Percentiles rank a stretch among this genome's conserved stretches.
These are phyloP conservation scores for Fulvia fulva DNA, from an alignment of 2,329 filamentous ascomycete genomes.

Conservation along the genomic window DNA sequence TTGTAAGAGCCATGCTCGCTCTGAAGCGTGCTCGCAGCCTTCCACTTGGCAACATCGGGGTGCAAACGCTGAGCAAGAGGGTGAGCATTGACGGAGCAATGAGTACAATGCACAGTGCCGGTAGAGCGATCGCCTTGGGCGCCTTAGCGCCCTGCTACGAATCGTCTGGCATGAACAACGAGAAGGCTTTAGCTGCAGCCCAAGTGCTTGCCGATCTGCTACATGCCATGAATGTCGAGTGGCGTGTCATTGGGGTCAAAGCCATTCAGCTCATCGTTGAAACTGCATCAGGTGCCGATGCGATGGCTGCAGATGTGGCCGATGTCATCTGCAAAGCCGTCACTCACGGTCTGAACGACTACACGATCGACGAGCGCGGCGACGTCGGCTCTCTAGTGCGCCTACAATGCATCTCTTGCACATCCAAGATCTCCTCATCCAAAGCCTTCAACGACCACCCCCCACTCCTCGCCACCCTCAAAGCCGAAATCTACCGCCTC, in stretches of 20 bases:
- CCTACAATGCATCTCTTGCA: slow-evolving; percentile 68
- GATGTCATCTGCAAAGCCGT: slow-evolving; percentile 27
- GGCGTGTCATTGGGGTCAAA: slow-evolving; percentile 41
- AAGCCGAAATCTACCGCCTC: slow-evolving; percentile 54
- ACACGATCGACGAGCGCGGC: slow-evolving; percentile 82
- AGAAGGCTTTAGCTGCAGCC: slow-evolving; percentile 27
- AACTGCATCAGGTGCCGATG: not conserved
- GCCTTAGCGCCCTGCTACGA: slow-evolving; percentile 26
- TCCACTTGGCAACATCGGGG: slow-evolving; percentile 23
- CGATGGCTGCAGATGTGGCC: slow-evolving; percentile 8
- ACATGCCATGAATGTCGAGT: slow-evolving; percentile 38
- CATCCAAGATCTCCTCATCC: slow-evolving; percentile 33
- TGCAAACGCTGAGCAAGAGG: slow-evolving; percentile 15
- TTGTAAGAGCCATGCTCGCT: slow-evolving; percentile 17
- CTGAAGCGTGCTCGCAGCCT: slow-evolving; percentile 11
- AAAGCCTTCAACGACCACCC: slow-evolving; percentile 3
- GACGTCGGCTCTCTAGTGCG: slow-evolving; percentile 87
- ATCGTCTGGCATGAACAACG: slow-evolving; percentile 2
- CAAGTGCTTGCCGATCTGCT: slow-evolving; percentile 31
- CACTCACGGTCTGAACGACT: slow-evolving; percentile 66
- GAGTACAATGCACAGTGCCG: slow-evolving; percentile 39
- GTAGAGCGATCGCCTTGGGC: slow-evolving; percentile 44
- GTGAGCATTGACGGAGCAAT: slow-evolving; percentile 35
- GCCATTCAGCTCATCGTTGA: slow-evolving; percentile 33
- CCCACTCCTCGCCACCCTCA: slow-evolving; percentile 12